These are phyloP conservation scores for Pseudogymnoascus sp. DNA, from an alignment of 2,329 filamentous ascomycete species.

Conservation along the genomic window DNA sequence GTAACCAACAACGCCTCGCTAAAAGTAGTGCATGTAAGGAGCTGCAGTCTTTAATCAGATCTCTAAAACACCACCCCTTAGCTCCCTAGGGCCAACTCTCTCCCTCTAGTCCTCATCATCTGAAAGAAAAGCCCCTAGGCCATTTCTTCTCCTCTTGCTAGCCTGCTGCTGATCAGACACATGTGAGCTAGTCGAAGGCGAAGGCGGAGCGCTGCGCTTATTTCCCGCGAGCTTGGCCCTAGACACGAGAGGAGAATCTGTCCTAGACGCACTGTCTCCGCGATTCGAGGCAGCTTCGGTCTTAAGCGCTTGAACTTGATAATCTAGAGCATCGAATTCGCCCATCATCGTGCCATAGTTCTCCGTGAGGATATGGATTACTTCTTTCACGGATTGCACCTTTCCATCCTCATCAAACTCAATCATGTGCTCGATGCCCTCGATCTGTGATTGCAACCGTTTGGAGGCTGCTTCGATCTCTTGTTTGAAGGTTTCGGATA, in stretches of 20 bases:
- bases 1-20: neutral
- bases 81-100: neutral
- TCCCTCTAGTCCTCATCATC: neutral
- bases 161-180: neutral
- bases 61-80: neutral
- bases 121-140: neutral
- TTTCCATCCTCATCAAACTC: neutral
- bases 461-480: neutral
- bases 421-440: neutral
- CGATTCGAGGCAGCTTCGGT: neutral
- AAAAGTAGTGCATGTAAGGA: neutral
- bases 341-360: constrained; percentile 4
- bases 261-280: neutral
- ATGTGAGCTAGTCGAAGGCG: neutral
- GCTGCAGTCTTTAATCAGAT: neutral
- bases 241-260: neutral
- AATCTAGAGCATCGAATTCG: neutral
- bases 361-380: neutral
- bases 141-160: neutral
- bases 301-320: neutral
- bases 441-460: neutral
- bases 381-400: constrained; percentile 1
- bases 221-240: neutral
- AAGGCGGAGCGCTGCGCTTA: neutral
- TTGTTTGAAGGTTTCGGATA: neutral